phyloP scores from a whole-genome alignment of 306 rosid species.

The Prunus mira region DNA sequence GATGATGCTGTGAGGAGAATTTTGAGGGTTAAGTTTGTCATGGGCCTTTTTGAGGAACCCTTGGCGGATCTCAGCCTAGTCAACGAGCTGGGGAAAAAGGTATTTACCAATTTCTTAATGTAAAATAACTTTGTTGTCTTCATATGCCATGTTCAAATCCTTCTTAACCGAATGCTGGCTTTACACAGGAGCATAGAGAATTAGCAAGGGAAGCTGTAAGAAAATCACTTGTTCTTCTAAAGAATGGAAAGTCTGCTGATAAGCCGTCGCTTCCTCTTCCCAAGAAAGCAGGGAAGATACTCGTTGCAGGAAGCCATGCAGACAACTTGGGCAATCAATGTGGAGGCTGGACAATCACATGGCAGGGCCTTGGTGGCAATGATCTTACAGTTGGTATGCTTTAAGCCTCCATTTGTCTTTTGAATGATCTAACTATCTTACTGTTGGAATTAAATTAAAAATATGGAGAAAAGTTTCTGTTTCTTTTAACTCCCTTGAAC shows the following conservation, averaged over 20 bases:
- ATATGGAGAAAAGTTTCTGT: neutral
- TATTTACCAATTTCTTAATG: constrained; percentile 15
- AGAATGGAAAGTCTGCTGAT: constrained; percentile 59
- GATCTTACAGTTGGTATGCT: constrained; percentile 66
- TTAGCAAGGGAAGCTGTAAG: constrained; percentile 93
- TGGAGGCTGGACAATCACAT: constrained; percentile 96
- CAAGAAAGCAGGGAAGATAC: constrained; percentile 66
- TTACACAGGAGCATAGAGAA: constrained; percentile 77
- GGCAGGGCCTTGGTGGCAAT: constrained; percentile 87
- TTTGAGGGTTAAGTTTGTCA: constrained; percentile 65
- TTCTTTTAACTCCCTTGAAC: neutral
- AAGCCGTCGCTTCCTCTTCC: constrained; percentile 86
- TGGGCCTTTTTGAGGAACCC: constrained; percentile 86
- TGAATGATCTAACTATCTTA: neutral
- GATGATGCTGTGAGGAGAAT: constrained; percentile 79
- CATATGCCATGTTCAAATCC: neutral
- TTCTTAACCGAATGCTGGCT: neutral
- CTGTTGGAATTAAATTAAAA: neutral
- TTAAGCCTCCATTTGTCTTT: neutral
- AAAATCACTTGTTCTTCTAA: constrained; percentile 78
- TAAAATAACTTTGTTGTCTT: neutral
- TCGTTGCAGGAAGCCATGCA: constrained; percentile 88
- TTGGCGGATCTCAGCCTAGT: constrained; percentile 62
- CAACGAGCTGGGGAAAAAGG: constrained; percentile 72
- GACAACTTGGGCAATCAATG: constrained; percentile 89